These are phyloP conservation scores for Hordeum vulgare DNA, from an alignment of 176 grass and related monocot species.

Conservation along the genomic window MorexV3_pseudomolecules_assembly NC_058523.1:484179819-484180318, in stretches of 20 bases:
- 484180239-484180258: constrained; percentile 67
- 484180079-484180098: constrained; percentile 16
- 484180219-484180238: constrained; percentile 75
- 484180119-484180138: constrained; percentile 69
- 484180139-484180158: constrained; percentile 93
- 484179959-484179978: background rate
- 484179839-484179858: background rate
- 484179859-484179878: background rate
- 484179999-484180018: constrained; percentile 10
- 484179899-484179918: background rate
- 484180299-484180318: constrained; percentile 92
- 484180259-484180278: constrained; percentile 69
- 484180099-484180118: constrained; percentile 81
- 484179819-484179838: background rate
- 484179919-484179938: background rate
- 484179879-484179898: background rate
- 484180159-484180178: constrained; percentile 73
- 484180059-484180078: background rate
- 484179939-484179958: background rate
- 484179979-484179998: background rate
- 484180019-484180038: constrained; percentile 14
- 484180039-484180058: constrained; percentile 5
- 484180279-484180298: constrained; percentile 53
- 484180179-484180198: constrained; percentile 80
- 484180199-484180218: constrained; percentile 80